Evolutionary conservation across 257 asterid species (phyloP).

Genomic region (Rauvolfia tetraphylla): DNA sequence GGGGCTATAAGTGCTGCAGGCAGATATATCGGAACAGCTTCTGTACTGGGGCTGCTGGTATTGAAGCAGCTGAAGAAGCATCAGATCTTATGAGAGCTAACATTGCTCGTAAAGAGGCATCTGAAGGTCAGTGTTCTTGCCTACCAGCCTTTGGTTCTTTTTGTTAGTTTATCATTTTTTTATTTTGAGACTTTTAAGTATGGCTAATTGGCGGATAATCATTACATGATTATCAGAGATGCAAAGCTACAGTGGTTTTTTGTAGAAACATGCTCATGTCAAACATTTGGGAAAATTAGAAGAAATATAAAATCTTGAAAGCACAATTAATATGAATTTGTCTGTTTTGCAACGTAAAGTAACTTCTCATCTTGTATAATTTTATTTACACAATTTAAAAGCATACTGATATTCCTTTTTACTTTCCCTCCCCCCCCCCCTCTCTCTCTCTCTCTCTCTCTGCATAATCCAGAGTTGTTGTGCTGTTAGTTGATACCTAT

Average conservation of each 20-base stretch:
- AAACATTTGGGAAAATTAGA: background rate
- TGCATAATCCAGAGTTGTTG: background rate
- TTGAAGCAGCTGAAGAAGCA: slow-evolving; percentile 93
- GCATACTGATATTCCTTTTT: too few relatives aligned
- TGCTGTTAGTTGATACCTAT: background rate
- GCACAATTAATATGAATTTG: background rate
- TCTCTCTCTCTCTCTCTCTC: too few relatives aligned
- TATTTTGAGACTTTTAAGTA: too few relatives aligned
- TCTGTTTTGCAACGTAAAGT: background rate
- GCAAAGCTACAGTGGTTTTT: background rate
- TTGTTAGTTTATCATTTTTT: background rate
- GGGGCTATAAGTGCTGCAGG: slow-evolving; percentile 96
- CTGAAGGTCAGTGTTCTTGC: slow-evolving; percentile 49
- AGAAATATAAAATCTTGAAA: background rate
- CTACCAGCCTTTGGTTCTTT: background rate
- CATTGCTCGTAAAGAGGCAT: slow-evolving; percentile 82
- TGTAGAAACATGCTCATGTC: background rate
- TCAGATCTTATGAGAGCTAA: slow-evolving; percentile 89
- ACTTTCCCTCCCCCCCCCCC: too few relatives aligned
- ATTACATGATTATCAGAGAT: background rate
- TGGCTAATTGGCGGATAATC: background rate
- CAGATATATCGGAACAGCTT: slow-evolving; percentile 83
- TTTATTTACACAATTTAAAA: too few relatives aligned
- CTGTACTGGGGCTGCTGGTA: slow-evolving; percentile 92
- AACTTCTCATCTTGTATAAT: background rate